A percentile compares a stretch with the other conserved stretches of the same genome.
Conservation (phyloP, 768 basidiomycete genomes). For the Tephrocybe sp. region DNA sequence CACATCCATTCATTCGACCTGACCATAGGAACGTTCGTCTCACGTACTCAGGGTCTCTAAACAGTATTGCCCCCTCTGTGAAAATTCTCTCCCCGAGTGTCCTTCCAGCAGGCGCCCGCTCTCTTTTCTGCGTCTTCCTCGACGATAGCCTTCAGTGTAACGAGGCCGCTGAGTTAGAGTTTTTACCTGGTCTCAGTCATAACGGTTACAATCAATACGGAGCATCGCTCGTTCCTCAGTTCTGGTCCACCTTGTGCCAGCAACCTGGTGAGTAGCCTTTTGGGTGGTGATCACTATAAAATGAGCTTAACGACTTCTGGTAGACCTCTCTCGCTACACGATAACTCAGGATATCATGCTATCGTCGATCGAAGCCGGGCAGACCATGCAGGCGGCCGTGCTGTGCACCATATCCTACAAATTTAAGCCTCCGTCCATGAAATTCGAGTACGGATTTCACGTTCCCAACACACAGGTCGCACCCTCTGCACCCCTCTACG, state of each 20-base stretch:
- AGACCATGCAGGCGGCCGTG: slow-evolving; percentile 15
- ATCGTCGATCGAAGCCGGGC: slow-evolving; percentile 6
- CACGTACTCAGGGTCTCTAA: slow-evolving; percentile 14
- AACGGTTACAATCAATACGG: slow-evolving; percentile 13
- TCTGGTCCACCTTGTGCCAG: slow-evolving; percentile 25
- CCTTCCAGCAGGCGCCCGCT: slow-evolving; percentile 19
- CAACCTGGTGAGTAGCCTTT: slow-evolving; percentile 14
- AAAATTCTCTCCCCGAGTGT: slow-evolving; percentile 17
- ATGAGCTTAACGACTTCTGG: background rate
- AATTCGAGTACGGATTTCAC: slow-evolving; percentile 2
- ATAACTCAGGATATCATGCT: slow-evolving; percentile 24
- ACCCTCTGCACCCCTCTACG: background rate
- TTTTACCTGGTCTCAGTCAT: slow-evolving; percentile 2
- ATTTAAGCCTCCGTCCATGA: slow-evolving; percentile 9
- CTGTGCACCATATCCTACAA: slow-evolving; percentile 18
- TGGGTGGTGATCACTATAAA: background rate
- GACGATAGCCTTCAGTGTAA: slow-evolving; percentile 21
- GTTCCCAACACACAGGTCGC: background rate
- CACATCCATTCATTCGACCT: slow-evolving; percentile 6
- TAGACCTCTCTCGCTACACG: slow-evolving; percentile 23
- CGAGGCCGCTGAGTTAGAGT: slow-evolving; percentile 21
- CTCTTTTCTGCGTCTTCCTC: slow-evolving; percentile 24
- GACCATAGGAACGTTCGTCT: slow-evolving; percentile 14
- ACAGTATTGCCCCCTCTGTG: slow-evolving; percentile 19
- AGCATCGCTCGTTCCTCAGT: slow-evolving; percentile 22